These are phyloP conservation scores for Hibiscus trionum DNA, from an alignment of 345 rosid species.

Conservation along the genomic window DNA sequence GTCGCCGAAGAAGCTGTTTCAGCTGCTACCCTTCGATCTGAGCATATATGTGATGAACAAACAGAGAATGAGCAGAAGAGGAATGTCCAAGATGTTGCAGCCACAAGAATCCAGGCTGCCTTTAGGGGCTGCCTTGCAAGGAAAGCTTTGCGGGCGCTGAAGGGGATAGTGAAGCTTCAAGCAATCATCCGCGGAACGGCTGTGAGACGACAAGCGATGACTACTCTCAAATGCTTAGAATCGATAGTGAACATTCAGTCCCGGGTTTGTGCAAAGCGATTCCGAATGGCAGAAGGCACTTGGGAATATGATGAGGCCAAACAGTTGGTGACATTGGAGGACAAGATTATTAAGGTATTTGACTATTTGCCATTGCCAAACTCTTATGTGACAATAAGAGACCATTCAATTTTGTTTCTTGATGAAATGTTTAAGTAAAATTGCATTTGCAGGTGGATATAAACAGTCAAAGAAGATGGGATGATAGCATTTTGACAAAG, in stretches of 20 bases:
- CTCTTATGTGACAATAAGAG: too few species aligned
- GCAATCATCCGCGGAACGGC: constrained; percentile 75
- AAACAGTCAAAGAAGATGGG: too few species aligned
- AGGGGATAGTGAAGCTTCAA: constrained; percentile 89
- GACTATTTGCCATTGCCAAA: too few species aligned
- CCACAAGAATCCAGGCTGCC: constrained; percentile 57
- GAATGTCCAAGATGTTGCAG: constrained; percentile 29
- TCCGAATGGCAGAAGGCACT: constrained; percentile 28
- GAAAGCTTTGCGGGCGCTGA: constrained; percentile 81
- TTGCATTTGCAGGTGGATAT: constrained; percentile 37
- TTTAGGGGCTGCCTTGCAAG: constrained; percentile 81
- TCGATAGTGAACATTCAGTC: constrained; percentile 78
- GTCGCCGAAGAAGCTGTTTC: too few species aligned
- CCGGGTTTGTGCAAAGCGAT: constrained; percentile 49
- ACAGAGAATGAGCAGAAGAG: constrained; percentile 3
- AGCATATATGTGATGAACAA: constrained; percentile 24
- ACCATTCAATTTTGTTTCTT: too few species aligned
- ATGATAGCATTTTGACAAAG: constrained; percentile 71
- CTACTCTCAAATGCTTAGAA: constrained; percentile 72
- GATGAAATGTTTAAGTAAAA: too few species aligned
- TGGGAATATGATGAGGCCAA: constrained; percentile 34
- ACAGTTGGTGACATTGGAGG: constrained; percentile 38
- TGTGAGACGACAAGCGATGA: constrained; percentile 75
- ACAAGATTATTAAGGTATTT: constrained; percentile 48
- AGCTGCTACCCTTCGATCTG: constrained; percentile 25